Percentiles rank a stretch among this genome's conserved stretches.
Evolutionary conservation across 768 basidiomycete species (phyloP).

Genomic region (Kwoniella shandongensis): DNA sequence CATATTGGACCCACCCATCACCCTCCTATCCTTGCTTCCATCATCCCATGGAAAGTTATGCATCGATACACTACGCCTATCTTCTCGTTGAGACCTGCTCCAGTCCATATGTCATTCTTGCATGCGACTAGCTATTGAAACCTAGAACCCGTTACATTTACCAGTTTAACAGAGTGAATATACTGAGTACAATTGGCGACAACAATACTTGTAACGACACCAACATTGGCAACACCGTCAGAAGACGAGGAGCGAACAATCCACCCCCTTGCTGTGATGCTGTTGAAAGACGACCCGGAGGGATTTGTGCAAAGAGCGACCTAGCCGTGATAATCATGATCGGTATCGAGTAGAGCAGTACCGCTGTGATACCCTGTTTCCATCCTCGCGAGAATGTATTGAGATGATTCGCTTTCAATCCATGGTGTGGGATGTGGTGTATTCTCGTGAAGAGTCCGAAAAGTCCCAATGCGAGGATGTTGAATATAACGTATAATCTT

Average conservation of each 20-base stretch:
- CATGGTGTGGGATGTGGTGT: neutral
- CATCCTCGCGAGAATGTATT: constrained; percentile 10
- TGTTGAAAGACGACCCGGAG: constrained; percentile 11
- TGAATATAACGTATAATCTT: constrained; percentile 24
- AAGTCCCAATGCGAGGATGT: constrained; percentile 8
- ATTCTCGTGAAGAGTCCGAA: constrained; percentile 11
- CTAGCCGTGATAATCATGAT: constrained; percentile 20
- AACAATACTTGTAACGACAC: constrained; percentile 20
- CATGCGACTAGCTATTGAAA: too few species aligned
- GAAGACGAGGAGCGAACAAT: constrained; percentile 10
- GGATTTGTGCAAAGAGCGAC: constrained; percentile 23
- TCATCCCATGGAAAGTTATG: too few species aligned
- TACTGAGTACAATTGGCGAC: constrained; percentile 19
- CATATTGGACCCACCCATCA: too few species aligned
- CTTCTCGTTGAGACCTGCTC: too few species aligned
- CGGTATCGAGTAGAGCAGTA: constrained; percentile 22
- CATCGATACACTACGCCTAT: too few species aligned
- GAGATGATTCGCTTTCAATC: neutral
- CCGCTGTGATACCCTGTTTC: constrained; percentile 10
- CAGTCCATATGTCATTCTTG: too few species aligned
- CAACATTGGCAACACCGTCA: constrained; percentile 3
- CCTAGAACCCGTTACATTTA: too few species aligned
- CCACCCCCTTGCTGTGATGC: too few species aligned
- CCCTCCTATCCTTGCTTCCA: too few species aligned
- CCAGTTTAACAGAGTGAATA: constrained; percentile 12